Evolutionary conservation across 495 filamentous ascomycete species (phyloP).

Genomic region (Elasticomyces elasticus): DNA sequence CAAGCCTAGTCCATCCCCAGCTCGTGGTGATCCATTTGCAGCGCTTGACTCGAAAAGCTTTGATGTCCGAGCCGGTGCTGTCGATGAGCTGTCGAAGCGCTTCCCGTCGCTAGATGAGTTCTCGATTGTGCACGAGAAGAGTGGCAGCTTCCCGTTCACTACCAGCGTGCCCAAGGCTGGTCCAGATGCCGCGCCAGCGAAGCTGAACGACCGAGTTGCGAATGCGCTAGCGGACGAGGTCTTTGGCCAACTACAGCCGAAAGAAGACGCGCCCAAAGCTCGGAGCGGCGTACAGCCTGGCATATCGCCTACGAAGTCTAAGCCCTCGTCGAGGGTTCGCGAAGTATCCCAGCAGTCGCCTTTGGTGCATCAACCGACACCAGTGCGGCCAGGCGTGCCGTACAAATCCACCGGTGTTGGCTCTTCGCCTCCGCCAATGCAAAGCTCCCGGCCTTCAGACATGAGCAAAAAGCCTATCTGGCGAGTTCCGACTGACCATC

Average conservation of each 20-base stretch:
- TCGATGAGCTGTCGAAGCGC: slow-evolving; percentile 71
- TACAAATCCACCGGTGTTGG: slow-evolving; percentile 72
- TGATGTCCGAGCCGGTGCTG: slow-evolving; percentile 38
- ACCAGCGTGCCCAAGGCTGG: slow-evolving; percentile 39
- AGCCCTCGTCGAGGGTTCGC: background rate
- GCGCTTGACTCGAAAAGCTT: slow-evolving; percentile 59
- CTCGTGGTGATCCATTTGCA: slow-evolving; percentile 77
- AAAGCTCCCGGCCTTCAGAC: slow-evolving; percentile 34
- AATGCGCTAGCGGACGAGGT: slow-evolving; percentile 84
- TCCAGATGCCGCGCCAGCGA: slow-evolving; percentile 37
- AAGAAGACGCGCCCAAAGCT: slow-evolving; percentile 6
- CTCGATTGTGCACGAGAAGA: slow-evolving; percentile 74
- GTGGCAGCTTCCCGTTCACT: slow-evolving; percentile 78
- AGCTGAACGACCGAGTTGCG: slow-evolving; percentile 61
- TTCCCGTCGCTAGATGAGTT: slow-evolving; percentile 95
- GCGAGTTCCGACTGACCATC: slow-evolving; percentile 28
- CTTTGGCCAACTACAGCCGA: slow-evolving; percentile 44
- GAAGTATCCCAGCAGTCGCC: slow-evolving; percentile 8
- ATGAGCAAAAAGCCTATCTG: slow-evolving; percentile 29
- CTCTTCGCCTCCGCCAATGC: slow-evolving; percentile 49
- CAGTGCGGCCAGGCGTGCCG: slow-evolving; percentile 5
- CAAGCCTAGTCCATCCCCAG: slow-evolving; percentile 65
- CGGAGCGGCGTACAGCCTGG: background rate
- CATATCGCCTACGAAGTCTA: background rate
- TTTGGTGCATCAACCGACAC: slow-evolving; percentile 17